Evolutionary conservation across 768 basidiomycete species (phyloP).

Genomic region (Rhizopogon roseolus): DNA sequence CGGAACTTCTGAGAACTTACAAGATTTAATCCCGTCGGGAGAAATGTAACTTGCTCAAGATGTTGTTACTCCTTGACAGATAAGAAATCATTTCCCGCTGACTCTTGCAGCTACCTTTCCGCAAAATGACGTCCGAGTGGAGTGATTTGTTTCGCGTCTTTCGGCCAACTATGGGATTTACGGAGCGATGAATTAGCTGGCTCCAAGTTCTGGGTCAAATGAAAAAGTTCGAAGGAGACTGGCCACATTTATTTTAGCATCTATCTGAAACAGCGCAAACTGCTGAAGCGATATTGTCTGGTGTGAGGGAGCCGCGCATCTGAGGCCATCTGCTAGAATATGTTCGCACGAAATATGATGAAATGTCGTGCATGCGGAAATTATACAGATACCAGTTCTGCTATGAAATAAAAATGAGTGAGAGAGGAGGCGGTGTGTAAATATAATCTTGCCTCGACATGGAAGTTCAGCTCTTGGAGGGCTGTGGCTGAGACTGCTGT

Average conservation of each 20-base stretch:
- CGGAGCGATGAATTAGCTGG: neutral
- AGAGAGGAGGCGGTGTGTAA: neutral
- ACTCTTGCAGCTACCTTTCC: no score
- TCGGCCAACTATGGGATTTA: no score
- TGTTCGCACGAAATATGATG: neutral
- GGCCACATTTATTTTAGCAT: neutral
- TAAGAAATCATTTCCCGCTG: no score
- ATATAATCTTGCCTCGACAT: neutral
- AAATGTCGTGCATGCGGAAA: neutral
- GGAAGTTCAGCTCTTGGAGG: neutral
- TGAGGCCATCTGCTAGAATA: neutral
- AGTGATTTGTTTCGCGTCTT: no score
- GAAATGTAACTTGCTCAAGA: no score
- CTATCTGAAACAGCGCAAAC: neutral
- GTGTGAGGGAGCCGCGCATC: no score
- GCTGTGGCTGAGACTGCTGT: constrained; percentile 20
- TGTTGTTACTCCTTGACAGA: no score
- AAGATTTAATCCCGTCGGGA: no score
- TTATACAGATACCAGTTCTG: neutral
- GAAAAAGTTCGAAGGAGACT: no score
- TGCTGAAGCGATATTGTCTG: no score
- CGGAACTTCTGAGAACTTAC: no score
- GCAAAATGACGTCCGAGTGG: no score
- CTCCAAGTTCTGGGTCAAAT: neutral
- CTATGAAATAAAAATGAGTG: neutral